Percentiles rank a stretch among this genome's conserved stretches.
Evolutionary conservation across 768 basidiomycete species (phyloP).

Genomic region (Mycena maculata): DNA sequence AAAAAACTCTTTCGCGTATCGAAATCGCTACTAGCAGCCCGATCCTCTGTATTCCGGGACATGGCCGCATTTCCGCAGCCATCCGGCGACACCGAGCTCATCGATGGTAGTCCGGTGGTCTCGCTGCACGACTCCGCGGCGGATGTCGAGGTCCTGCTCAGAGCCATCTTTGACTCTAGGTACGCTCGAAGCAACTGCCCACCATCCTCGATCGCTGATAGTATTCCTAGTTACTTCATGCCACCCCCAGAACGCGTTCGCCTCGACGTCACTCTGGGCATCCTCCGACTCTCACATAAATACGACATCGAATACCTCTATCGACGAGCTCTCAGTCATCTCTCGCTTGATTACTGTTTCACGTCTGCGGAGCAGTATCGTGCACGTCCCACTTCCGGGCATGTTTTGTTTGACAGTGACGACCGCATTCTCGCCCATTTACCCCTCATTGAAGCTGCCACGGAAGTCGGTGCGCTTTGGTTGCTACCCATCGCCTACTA

Average conservation of each 20-base stretch:
- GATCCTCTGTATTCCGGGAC: neutral
- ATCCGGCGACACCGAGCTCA: neutral
- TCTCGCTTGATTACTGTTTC: neutral
- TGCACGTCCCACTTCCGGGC: neutral
- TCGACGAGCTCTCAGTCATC: neutral
- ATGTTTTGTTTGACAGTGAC: neutral
- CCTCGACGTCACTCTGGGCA: neutral
- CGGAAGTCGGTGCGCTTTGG: neutral
- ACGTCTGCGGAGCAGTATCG: neutral
- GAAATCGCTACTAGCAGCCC: neutral
- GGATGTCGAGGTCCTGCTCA: no score
- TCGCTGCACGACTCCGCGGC: constrained; percentile 5
- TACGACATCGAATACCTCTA: constrained; percentile 1
- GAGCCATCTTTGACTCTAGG: constrained; percentile 10
- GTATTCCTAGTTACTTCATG: constrained; percentile 13
- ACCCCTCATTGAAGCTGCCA: neutral
- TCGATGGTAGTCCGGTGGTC: neutral
- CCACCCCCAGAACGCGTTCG: neutral
- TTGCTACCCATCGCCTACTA: neutral
- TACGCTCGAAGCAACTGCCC: neutral
- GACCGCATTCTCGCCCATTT: neutral
- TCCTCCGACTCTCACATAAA: no score
- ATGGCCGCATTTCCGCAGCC: constrained; percentile 1
- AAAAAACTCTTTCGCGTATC: neutral
- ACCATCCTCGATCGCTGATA: neutral